Conservation (phyloP, 202 grass and related monocot genomes). For the Carex sylvatica region DNA sequence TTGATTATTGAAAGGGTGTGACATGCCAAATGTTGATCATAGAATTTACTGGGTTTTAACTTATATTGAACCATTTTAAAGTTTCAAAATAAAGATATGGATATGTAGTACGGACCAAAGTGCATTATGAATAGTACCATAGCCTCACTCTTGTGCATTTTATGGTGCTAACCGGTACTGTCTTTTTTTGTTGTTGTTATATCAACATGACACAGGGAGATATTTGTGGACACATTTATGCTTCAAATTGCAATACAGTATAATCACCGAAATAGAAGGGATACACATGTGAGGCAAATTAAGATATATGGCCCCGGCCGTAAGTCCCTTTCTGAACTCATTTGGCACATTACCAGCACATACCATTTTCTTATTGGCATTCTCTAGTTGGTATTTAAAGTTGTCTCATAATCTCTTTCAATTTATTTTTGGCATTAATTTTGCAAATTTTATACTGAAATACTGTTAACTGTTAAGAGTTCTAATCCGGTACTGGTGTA, state of each 20-base stretch:
- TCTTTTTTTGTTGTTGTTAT: conserved; percentile 11
- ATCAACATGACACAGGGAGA: conserved; percentile 53
- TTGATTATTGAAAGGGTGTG: neutral
- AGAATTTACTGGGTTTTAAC: neutral
- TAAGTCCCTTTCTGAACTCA: conserved; percentile 40
- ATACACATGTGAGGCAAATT: conserved; percentile 83
- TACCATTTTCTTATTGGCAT: neutral
- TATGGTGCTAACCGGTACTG: neutral
- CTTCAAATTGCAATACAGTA: conserved; percentile 79
- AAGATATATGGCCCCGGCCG: conserved; percentile 87
- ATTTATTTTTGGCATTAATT: neutral
- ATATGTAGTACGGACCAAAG: no score
- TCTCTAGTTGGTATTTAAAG: conserved; percentile 8
- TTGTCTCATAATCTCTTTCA: neutral
- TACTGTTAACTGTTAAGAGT: neutral
- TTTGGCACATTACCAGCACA: neutral
- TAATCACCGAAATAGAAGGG: conserved; percentile 88
- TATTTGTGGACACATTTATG: conserved; percentile 92
- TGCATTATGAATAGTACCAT: no score
- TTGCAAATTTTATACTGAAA: neutral
- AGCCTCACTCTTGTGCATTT: neutral
- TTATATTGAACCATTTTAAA: neutral
- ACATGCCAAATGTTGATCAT: conserved; percentile 1
- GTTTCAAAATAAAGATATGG: no score
- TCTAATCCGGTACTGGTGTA: neutral